Evolutionary conservation across 768 basidiomycete genomes (phyloP).

Genomic region (Panaeolus cyanescens): DNA sequence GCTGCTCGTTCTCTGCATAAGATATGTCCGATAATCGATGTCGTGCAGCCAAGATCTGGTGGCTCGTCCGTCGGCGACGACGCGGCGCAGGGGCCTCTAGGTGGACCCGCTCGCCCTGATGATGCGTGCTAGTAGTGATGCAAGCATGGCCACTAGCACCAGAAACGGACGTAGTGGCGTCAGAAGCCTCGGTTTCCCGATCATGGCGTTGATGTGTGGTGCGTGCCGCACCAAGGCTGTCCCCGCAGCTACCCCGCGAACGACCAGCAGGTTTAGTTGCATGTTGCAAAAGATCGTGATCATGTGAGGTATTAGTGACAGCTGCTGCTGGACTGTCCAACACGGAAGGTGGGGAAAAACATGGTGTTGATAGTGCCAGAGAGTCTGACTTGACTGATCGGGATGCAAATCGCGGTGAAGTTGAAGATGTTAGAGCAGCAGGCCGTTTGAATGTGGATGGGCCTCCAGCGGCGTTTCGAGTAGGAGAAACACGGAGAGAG

Average conservation of each 20-base stretch:
- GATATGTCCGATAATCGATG: conserved; percentile 37
- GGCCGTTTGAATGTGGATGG: conserved; percentile 41
- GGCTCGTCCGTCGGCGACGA: conserved; percentile 1
- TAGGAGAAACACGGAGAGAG: conserved; percentile 49
- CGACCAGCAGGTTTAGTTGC: not conserved
- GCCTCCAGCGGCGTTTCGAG: conserved; percentile 40
- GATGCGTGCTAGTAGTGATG: not conserved
- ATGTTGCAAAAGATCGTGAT: not conserved
- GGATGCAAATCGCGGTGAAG: conserved; percentile 45
- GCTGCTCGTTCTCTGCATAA: conserved; percentile 51
- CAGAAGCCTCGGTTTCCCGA: not conserved
- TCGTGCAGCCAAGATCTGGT: conserved; percentile 6
- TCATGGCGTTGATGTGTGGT: not conserved
- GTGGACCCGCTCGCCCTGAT: conserved; percentile 4
- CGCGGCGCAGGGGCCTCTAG: conserved; percentile 1
- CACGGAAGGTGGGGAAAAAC: not conserved
- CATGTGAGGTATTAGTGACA: conserved; percentile 1
- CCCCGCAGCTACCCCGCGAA: conserved; percentile 3
- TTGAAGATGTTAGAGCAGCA: conserved; percentile 58
- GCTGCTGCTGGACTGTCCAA: not conserved
- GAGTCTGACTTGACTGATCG: conserved; percentile 3
- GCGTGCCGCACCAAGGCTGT: not conserved
- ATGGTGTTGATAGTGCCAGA: not conserved
- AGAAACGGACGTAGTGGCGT: conserved; percentile 22
- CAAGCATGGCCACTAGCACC: conserved; percentile 4